Base-by-base conservation (phyloP, 805 yeast species). In the Lipomyces spencermartinsiae region DNA sequence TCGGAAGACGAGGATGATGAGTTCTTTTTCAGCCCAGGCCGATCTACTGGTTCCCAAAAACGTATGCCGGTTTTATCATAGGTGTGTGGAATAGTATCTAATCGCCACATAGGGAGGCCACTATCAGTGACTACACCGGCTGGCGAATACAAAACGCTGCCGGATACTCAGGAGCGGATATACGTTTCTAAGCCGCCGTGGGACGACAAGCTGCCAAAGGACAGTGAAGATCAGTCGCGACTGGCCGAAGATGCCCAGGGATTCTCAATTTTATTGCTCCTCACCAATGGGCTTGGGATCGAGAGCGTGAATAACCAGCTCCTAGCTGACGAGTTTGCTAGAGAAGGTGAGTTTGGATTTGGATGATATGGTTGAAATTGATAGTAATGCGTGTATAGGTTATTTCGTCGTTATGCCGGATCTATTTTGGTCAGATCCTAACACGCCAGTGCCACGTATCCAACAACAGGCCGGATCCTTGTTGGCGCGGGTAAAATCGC, bases 281-380 rank as follows among this genome's bases (percentile, higher is more conserved):
- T 77, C 29, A 77, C 79, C 14, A 77, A 77, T 66, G 76, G 78
- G 12, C 72, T 77, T 35, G 79, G 79, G 0, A 64, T 77, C 34
- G 73, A 71, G n/a, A 72, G 76, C 54, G 34, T 43, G 7, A 76
- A 75, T 69, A 77, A 77, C 61, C 70, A 73, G 61, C 66, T 68
- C 19, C 62, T 75, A 57, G 79, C 79, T 6, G 79, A 77, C 65
- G 53, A 63, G n/a, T 75, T 74, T 60, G 73, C 78, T 6, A 49
- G 58, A 12, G 67, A 69, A 55, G 72, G 71, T 67, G 51, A 19
- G 58, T 16, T 34, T 22, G 60, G 34, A 37, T n/a, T 16, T 22
- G 22, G 7, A 5, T 16, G 49, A 10, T 1, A 12, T 19, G 8
- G 8, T 16, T 29, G 19, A 14, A 63, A 7, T 12, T n/a, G 43